A percentile compares a stretch with the other conserved stretches of the same genome.
These are phyloP conservation scores for Cymbopogon citratus DNA, from an alignment of 176 grass and related monocot species.

Conservation along the genomic window DNA sequence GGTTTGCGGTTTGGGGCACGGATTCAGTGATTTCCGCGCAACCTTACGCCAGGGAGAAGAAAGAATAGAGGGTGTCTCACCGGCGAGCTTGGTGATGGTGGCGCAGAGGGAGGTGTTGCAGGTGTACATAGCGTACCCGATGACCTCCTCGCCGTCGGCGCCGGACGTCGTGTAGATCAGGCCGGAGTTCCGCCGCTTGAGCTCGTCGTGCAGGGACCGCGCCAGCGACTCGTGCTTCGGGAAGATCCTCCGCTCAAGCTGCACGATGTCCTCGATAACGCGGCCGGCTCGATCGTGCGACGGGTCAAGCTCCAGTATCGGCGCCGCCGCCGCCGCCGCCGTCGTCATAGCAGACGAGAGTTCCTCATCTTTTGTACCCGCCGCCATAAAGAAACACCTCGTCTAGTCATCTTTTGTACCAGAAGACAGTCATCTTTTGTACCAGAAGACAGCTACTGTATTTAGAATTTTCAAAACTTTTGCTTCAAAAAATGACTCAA, in stretches of 20 bases:
- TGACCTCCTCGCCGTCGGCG: slow-evolving; percentile 27
- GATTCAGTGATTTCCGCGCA: not conserved
- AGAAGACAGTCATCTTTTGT: no score
- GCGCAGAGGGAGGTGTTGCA: slow-evolving; percentile 70
- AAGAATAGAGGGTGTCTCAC: slow-evolving; percentile 22
- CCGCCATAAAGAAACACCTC: no score
- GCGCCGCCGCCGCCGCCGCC: slow-evolving; percentile 11
- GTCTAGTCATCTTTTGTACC: no score
- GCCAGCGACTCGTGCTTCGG: slow-evolving; percentile 95
- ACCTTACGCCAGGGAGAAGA: not conserved
- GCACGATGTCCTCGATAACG: slow-evolving; percentile 57
- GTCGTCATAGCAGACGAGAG: not conserved
- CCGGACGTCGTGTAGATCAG: slow-evolving; percentile 48
- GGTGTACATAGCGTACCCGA: slow-evolving; percentile 82
- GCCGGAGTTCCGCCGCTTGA: slow-evolving; percentile 64
- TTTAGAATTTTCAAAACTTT: no score
- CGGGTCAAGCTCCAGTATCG: slow-evolving; percentile 55
- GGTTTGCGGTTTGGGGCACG: not conserved
- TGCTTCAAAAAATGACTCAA: no score
- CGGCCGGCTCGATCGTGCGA: slow-evolving; percentile 28
- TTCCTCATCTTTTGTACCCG: no score
- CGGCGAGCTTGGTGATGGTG: slow-evolving; percentile 87
- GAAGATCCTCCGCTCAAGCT: slow-evolving; percentile 72
- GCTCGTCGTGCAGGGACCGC: slow-evolving; percentile 59
- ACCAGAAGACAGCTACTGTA: no score